phyloP scores from a whole-genome alignment of 495 filamentous ascomycete genomes.

The Aspergillus nanangensis region DNA sequence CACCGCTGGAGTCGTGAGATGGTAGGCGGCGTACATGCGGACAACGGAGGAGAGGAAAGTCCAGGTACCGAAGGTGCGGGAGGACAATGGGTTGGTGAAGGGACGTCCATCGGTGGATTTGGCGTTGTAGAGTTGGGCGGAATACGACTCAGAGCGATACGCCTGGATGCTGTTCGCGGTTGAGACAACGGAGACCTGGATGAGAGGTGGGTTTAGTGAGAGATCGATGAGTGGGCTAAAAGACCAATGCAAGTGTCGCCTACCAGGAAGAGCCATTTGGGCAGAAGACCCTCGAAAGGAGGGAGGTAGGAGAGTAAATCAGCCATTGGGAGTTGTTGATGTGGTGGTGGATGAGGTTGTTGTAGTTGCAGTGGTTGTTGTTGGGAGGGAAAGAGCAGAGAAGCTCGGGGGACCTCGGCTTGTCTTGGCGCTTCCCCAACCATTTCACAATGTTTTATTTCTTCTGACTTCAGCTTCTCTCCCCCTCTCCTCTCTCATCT shows the following conservation, averaged over 20 bases:
- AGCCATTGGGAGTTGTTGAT: slow-evolving; percentile 19
- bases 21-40: slow-evolving; percentile 80
- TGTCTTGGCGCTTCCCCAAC: slow-evolving; percentile 17
- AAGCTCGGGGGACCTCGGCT: background rate
- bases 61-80: slow-evolving; percentile 89
- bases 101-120: slow-evolving; percentile 41
- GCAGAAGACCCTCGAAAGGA: slow-evolving; percentile 54
- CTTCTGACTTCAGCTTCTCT: too few relatives aligned
- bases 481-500: slow-evolving; percentile 20
- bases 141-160: slow-evolving; percentile 68
- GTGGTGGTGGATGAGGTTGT: background rate
- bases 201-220: background rate
- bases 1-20: slow-evolving; percentile 62
- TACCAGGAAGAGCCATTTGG: slow-evolving; percentile 66
- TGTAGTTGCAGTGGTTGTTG: background rate
- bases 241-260: slow-evolving; percentile 8
- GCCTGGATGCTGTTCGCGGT: slow-evolving; percentile 78
- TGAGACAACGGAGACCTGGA: slow-evolving; percentile 69
- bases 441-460: too few relatives aligned
- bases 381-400: background rate
- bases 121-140: slow-evolving; percentile 68
- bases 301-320: slow-evolving; percentile 41
- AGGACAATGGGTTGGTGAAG: slow-evolving; percentile 57
- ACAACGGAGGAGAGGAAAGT: slow-evolving; percentile 73
- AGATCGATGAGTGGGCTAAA: background rate